Evolutionary conservation across 2,329 filamentous ascomycete genomes (phyloP), one percentile per base, ranked within the genome.

Genomic region (Microsporum ferrugineum): DNA sequence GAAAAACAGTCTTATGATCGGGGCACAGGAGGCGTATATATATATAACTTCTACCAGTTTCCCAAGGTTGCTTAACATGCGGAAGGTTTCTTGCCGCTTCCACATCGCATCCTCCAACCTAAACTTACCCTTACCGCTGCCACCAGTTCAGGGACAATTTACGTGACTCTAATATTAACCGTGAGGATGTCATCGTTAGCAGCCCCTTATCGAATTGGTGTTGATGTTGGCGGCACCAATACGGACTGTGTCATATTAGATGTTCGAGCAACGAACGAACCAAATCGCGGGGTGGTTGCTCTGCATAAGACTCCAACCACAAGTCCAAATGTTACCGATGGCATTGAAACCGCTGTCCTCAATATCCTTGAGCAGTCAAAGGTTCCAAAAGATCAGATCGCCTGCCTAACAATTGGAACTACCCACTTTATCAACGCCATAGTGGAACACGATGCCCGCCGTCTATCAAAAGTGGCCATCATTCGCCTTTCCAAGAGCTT

Each of bases 341-440:
- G 76, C 3, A 77, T 78, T 57, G 69, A 73, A 36, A 65, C 66
- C 1, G 74, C 75, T 0, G 70, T 78, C 2, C 66, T 68, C 10
- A 67, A 66, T 36, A 71, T 77, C 4, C 66, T 78, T 12, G 64
- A 69, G 3, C 63, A 72, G 41, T 72, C 74, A 5, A 62, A 66
- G 2, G 65, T 75, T 1, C 66, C 71, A 7, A 66, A 68, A 0
- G 63, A 71, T 0, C 65, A 71, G 45, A 70, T 79, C 60, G 72
- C 70, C 14, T 78, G 76, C 61, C 75, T 81, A 3, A 79, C 77
- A 5, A 76, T 82, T 58, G 79, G 79, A 31, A 81, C 79, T 1
- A 82, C 80, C 0, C 77, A 80, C 68, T 80, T 81, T 62, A 74
- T 80, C 53, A 81, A 81, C 62, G 78, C 78, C 4, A 76, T 82